phyloP scores from a whole-genome alignment of 2,329 filamentous ascomycete species.

The Ophioceras dolichostomum region DNA sequence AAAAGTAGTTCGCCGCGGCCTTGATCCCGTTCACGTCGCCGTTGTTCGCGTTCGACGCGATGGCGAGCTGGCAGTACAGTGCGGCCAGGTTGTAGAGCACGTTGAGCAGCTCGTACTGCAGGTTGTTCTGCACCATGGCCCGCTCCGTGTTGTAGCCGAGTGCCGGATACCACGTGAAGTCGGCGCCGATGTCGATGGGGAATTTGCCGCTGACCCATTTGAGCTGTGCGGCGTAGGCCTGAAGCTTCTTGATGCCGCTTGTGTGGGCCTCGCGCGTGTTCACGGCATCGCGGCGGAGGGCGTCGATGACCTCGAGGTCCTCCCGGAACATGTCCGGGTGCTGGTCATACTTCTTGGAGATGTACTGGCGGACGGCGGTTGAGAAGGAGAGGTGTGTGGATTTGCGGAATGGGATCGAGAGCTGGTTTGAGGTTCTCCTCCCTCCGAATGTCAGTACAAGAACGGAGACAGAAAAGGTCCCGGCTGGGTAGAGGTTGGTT shows the following conservation, averaged over 20 bases:
- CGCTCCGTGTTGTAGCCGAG: constrained; percentile 79
- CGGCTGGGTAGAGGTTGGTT: no score
- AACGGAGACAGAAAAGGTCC: no score
- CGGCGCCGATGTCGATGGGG: constrained; percentile 90
- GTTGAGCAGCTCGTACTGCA: constrained; percentile 80
- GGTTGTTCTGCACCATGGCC: constrained; percentile 53
- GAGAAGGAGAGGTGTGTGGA: constrained; percentile 70
- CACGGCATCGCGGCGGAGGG: constrained; percentile 72
- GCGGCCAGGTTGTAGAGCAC: constrained; percentile 87
- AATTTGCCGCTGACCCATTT: constrained; percentile 93
- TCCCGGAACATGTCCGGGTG: constrained; percentile 92
- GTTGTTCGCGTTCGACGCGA: constrained; percentile 57
- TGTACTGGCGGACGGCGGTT: constrained; percentile 82
- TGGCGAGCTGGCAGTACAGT: constrained; percentile 84
- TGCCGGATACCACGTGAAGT: constrained; percentile 93
- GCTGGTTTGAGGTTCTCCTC: constrained; percentile 36
- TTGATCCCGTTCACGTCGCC: constrained; percentile 70
- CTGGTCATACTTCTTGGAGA: constrained; percentile 96
- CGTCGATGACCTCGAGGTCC: constrained; percentile 75
- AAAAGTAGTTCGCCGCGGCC: constrained; percentile 80
- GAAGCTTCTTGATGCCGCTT: constrained; percentile 78
- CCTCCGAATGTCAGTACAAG: no score
- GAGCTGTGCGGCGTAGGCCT: constrained; percentile 83
- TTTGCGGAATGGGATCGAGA: constrained; percentile 79
- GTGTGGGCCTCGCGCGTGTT: constrained; percentile 79